Base-by-base conservation (phyloP, 768 basidiomycete genomes). In the Lyophyllum shimeji region DNA sequence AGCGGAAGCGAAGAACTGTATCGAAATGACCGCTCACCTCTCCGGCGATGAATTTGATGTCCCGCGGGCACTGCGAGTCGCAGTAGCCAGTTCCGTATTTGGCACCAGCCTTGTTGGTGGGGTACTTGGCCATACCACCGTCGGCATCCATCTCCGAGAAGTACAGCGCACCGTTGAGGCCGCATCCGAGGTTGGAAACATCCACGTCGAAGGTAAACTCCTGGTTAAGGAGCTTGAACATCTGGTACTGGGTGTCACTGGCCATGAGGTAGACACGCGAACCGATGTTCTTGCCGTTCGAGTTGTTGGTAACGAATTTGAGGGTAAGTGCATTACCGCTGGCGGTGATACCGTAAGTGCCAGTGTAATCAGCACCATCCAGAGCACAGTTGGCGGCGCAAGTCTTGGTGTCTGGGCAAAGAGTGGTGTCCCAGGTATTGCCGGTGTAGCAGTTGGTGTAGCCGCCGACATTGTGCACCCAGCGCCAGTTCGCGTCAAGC, bases 151-250 rank as follows among this genome's bases (percentile, higher is more conserved):
- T 84, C 69, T 82, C 74, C 55, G 73, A 58, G 48, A 58, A 40
- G 39, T 40, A 18, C 6, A 40, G 39, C 39, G 39, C 39, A 9
- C n/a, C 39, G 51, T 84, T 84, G 64, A 83, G 75, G 59, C 82
- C 82, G 61, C 82, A 83, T 23, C 75, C 76, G 50, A 84, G 75
- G 64, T 81, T 73, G 62, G 81, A 80, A 60, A 84, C 74, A 65
- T 83, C 81, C 65, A 84, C 81, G 68, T 82, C 81, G 73, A 84
- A 84, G 54, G 80, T 76, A 72, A 84, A 82, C 68, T 84, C 83
- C 65, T 81, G 74, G 76, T 83, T 83, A 55, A 75, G 66, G 57
- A 82, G 67, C 60, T 74, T 69, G 71, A 76, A 74, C 60, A 70
- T 65, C 60, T 74, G 62, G 74, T 84, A 84, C 42, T 65, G 61